A percentile compares a stretch with the other conserved stretches of the same genome.
phyloP scores from a whole-genome alignment of 257 asterid species.

The Fraxinus americana region DNA sequence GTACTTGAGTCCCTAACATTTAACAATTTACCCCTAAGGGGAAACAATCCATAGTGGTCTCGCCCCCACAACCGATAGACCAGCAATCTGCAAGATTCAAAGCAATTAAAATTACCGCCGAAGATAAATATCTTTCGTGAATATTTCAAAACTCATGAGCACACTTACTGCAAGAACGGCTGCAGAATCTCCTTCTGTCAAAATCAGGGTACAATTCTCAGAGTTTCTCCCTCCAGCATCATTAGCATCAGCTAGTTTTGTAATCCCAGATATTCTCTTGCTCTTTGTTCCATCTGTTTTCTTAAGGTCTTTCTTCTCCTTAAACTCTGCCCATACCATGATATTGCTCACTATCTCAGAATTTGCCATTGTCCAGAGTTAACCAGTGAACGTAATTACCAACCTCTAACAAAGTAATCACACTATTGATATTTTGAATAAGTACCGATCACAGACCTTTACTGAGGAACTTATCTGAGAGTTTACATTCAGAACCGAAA shows the following conservation, averaged over 20 bases:
- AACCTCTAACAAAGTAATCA: neutral
- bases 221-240: conserved; percentile 89
- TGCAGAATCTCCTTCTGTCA: conserved; percentile 99
- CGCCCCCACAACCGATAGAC: conserved; percentile 84
- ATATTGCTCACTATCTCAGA: conserved; percentile 85
- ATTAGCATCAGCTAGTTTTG: conserved; percentile 86
- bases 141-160: neutral
- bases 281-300: conserved; percentile 88
- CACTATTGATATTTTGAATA: conserved; percentile 1
- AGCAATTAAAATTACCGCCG: conserved; percentile 2
- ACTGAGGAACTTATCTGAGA: conserved; percentile 68
- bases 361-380: conserved; percentile 65
- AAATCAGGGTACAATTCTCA: conserved; percentile 83
- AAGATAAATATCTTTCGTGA: neutral
- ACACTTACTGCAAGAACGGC: conserved; percentile 91
- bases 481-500: conserved; percentile 90
- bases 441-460: conserved; percentile 53
- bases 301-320: conserved; percentile 84
- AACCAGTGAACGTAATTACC: conserved; percentile 19
- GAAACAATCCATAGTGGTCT: conserved; percentile 90
- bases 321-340: conserved; percentile 92
- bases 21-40: conserved; percentile 87
- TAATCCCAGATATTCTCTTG: conserved; percentile 58
- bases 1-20: conserved; percentile 95
- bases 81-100: conserved; percentile 69